These are phyloP conservation scores for Erodium trifolium DNA, from an alignment of 441 rosid species.

Conservation along the genomic window DNA sequence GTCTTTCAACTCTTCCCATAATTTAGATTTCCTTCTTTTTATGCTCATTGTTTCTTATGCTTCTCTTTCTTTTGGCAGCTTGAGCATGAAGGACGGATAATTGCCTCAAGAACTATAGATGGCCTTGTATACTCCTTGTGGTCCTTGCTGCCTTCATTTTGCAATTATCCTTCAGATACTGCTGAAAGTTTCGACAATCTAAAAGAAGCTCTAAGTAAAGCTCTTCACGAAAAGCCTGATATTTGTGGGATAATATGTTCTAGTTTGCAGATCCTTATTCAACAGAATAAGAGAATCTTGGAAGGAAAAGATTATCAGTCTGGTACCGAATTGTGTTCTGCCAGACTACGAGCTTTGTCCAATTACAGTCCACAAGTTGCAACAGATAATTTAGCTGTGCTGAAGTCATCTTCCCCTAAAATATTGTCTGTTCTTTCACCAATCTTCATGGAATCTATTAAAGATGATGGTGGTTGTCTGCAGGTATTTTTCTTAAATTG, in stretches of 20 bases:
- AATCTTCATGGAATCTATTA: constrained; percentile 51
- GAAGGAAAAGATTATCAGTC: constrained; percentile 33
- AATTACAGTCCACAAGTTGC: constrained; percentile 51
- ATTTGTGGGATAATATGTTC: constrained; percentile 65
- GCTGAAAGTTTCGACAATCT: constrained; percentile 66
- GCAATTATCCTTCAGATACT: constrained; percentile 74
- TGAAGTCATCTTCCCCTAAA: constrained; percentile 51
- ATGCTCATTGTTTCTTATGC: constrained; percentile 18
- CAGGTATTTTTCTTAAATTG: constrained; percentile 40
- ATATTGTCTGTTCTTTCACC: constrained; percentile 52
- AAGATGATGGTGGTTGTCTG: constrained; percentile 84
- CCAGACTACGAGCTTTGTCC: constrained; percentile 42
- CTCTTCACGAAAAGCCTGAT: constrained; percentile 52
- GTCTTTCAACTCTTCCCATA: constrained; percentile 24
- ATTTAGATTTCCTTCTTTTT: background rate
- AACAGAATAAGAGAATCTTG: constrained; percentile 52
- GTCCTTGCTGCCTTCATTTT: constrained; percentile 89
- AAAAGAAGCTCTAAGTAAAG: constrained; percentile 36
- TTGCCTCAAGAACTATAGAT: constrained; percentile 55
- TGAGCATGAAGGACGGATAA: constrained; percentile 56
- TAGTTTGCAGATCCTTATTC: constrained; percentile 63
- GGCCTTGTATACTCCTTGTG: constrained; percentile 70
- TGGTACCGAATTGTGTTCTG: constrained; percentile 33
- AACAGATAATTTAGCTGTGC: constrained; percentile 44
- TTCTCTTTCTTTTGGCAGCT: constrained; percentile 43